Evolutionary conservation across 73 alveolate genomes (phyloP).

Genomic region (Paramecium primaurelia): DNA sequence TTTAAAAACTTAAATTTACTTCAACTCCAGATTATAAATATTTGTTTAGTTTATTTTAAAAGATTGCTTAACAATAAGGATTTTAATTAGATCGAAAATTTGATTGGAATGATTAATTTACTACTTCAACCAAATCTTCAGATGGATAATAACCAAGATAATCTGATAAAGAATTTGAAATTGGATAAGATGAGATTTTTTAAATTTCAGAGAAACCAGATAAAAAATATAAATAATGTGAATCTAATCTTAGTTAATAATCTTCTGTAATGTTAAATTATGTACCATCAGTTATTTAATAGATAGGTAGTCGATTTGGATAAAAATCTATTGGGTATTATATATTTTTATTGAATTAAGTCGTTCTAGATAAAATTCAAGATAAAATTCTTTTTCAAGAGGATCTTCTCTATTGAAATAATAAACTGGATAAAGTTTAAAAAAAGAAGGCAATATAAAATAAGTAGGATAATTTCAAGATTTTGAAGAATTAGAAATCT

Average conservation of each 20-base stretch:
- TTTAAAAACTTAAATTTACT: constrained; percentile 68
- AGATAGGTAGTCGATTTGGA: background rate
- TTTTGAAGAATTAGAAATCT: background rate
- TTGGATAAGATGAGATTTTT: constrained; percentile 77
- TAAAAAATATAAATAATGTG: background rate
- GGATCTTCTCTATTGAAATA: background rate
- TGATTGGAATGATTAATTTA: constrained; percentile 68
- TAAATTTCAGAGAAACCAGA: background rate
- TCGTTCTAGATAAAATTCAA: background rate
- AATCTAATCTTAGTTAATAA: background rate
- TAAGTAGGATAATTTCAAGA: background rate
- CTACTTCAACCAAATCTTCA: constrained; percentile 5
- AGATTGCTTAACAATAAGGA: constrained; percentile 59
- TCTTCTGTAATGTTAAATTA: constrained; percentile 24
- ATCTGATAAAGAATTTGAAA: background rate
- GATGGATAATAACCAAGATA: constrained; percentile 63
- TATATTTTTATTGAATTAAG: background rate
- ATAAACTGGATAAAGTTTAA: background rate
- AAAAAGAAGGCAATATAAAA: background rate
- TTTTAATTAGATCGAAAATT: constrained; percentile 65
- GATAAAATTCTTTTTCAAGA: background rate
- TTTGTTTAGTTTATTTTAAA: constrained; percentile 68
- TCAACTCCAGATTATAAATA: constrained; percentile 83
- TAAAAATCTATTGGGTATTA: constrained; percentile 65
- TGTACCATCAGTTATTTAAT: constrained; percentile 11